Conservation (phyloP, 441 rosid species). For the Jatropha multifida region DNA sequence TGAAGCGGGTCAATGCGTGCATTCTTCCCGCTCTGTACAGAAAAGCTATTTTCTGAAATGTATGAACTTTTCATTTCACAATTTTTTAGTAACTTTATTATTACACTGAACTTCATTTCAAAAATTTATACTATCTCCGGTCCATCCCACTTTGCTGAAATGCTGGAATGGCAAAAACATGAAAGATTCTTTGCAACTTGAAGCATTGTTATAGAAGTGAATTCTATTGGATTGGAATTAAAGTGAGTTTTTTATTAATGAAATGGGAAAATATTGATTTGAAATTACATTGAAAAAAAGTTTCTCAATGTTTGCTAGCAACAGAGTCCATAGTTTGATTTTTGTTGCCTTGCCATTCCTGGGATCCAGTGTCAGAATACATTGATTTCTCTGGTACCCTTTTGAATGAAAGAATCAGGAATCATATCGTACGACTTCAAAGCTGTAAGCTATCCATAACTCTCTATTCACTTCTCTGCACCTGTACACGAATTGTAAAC, state of each 20-base stretch:
- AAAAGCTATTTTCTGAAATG: no score
- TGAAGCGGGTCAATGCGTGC: no score
- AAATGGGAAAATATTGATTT: constrained; percentile 4
- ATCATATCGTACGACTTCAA: constrained; percentile 12
- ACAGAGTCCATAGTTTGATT: constrained; percentile 8
- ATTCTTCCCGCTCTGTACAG: no score
- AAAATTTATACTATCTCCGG: no score
- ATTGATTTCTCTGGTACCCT: constrained; percentile 11
- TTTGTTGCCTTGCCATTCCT: constrained; percentile 15
- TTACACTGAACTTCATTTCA: no score
- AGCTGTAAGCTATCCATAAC: background rate
- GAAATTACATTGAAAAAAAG: constrained; percentile 9
- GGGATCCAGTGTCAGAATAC: constrained; percentile 25
- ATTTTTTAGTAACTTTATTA: no score
- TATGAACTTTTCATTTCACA: no score
- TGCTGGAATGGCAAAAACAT: no score
- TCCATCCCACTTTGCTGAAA: no score
- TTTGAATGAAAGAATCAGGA: constrained; percentile 26
- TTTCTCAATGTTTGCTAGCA: background rate
- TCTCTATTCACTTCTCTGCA: constrained; percentile 12
- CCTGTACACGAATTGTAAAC: constrained; percentile 7
- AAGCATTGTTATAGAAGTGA: background rate
- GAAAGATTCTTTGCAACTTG: no score
- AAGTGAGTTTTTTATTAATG: background rate
- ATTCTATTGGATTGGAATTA: background rate